A percentile compares a stretch with the other conserved stretches of the same genome.
phyloP scores from a whole-genome alignment of 2,329 filamentous ascomycete genomes.

The Nemania sp. region DNA sequence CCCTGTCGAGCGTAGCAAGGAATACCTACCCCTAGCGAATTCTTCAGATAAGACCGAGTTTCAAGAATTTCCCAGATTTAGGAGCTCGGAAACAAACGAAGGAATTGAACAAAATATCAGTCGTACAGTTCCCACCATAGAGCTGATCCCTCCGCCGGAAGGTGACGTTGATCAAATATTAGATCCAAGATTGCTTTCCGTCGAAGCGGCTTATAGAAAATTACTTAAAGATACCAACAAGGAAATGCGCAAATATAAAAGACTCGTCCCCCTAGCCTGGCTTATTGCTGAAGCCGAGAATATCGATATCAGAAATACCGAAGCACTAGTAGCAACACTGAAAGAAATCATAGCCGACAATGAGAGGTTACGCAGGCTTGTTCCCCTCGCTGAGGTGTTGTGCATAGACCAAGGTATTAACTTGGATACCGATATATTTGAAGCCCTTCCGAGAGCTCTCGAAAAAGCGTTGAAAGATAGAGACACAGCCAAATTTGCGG shows the following conservation, averaged over 20 bases:
- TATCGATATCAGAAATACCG: slow-evolving; percentile 31
- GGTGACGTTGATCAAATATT: slow-evolving; percentile 3
- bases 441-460: slow-evolving; percentile 15
- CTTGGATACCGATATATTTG: not conserved
- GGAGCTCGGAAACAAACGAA: slow-evolving; percentile 17
- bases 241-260: slow-evolving; percentile 7
- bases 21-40: slow-evolving; percentile 18
- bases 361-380: slow-evolving; percentile 31
- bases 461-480: slow-evolving; percentile 19
- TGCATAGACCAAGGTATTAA: slow-evolving; percentile 40
- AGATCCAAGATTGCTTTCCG: not conserved
- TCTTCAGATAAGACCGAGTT: slow-evolving; percentile 7
- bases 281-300: slow-evolving; percentile 38
- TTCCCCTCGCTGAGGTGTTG: slow-evolving; percentile 40
- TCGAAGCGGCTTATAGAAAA: not conserved
- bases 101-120: not conserved
- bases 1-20: slow-evolving; percentile 34
- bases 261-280: slow-evolving; percentile 37
- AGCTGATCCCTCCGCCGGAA: slow-evolving; percentile 30
- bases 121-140: slow-evolving; percentile 26
- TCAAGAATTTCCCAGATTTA: slow-evolving; percentile 36
- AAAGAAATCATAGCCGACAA: slow-evolving; percentile 41
- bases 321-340: slow-evolving; percentile 24
- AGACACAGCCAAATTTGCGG: not conserved
- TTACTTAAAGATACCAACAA: not conserved